These are phyloP conservation scores for Penicillium frequentans DNA, from an alignment of 2,329 filamentous ascomycete genomes.

Conservation along the genomic window DNA sequence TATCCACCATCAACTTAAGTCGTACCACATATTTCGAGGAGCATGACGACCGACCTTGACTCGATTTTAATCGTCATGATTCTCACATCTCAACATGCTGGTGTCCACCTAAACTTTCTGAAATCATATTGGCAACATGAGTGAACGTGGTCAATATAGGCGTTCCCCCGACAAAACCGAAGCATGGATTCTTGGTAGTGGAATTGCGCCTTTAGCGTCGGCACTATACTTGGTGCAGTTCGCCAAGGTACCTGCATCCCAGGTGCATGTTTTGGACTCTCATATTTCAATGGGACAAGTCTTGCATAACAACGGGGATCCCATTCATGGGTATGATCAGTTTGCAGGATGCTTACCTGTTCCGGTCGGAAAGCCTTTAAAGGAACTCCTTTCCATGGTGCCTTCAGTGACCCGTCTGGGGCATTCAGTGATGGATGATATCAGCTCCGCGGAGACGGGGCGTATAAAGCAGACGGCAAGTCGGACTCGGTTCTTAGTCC, in stretches of 20 bases:
- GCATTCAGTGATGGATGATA: background rate
- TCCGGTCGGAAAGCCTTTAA: background rate
- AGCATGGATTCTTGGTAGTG: conserved; percentile 6
- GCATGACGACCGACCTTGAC: background rate
- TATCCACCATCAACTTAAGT: background rate
- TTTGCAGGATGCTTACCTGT: conserved; percentile 31
- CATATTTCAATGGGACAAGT: background rate
- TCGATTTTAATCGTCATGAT: background rate
- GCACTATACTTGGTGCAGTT: conserved; percentile 1
- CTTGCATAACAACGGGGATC: conserved; percentile 22
- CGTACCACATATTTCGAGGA: background rate
- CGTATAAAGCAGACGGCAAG: background rate
- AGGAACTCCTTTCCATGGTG: background rate
- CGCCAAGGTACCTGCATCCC: background rate
- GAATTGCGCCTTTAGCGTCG: conserved; percentile 3
- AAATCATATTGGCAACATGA: background rate
- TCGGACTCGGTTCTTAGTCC: conserved; percentile 7
- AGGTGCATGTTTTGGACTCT: background rate
- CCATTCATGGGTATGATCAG: conserved; percentile 37
- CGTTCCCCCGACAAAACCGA: background rate
- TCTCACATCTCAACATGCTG: background rate
- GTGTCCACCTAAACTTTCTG: background rate
- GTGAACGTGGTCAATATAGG: background rate
- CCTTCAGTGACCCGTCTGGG: background rate
- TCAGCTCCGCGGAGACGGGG: background rate